Percentiles rank a stretch among this genome's conserved stretches.
phyloP scores from a whole-genome alignment of 2,329 filamentous ascomycete species.

The Cladophialophora chaetospira region DNA sequence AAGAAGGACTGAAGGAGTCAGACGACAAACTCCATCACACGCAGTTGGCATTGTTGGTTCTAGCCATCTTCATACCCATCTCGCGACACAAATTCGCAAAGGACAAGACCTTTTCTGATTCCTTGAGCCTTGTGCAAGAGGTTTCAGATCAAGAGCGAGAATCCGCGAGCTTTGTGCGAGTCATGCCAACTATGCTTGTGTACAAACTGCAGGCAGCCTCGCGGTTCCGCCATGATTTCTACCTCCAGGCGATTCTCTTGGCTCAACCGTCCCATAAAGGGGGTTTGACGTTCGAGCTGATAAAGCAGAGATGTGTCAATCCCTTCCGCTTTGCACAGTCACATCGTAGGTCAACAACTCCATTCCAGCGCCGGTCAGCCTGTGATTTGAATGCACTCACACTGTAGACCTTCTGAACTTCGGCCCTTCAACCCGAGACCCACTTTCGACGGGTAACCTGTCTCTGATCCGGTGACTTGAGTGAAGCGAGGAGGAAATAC shows the following conservation, averaged over 20 bases:
- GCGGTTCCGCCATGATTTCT: slow-evolving; percentile 13
- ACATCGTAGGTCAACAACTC: not conserved
- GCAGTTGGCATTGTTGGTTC: too few species aligned
- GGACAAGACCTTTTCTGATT: not conserved
- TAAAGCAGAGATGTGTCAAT: slow-evolving; percentile 6
- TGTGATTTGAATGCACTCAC: not conserved
- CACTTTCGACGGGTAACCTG: not conserved
- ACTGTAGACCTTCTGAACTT: not conserved
- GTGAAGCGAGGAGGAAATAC: not conserved
- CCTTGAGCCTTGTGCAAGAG: not conserved
- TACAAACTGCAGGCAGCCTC: slow-evolving; percentile 20
- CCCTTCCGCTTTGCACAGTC: not conserved
- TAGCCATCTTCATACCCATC: not conserved
- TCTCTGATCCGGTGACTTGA: not conserved
- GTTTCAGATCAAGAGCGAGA: not conserved
- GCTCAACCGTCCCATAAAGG: not conserved
- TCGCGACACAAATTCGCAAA: slow-evolving; percentile 7
- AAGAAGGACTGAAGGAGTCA: not conserved
- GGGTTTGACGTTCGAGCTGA: not conserved
- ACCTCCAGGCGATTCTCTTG: not conserved
- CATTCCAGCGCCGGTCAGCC: not conserved
- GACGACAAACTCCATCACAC: not conserved
- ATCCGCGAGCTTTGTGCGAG: slow-evolving; percentile 3
- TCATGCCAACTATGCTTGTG: not conserved
- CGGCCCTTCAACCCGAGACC: not conserved